phyloP scores from a whole-genome alignment of 306 rosid species.

The Rosa persica region DNA sequence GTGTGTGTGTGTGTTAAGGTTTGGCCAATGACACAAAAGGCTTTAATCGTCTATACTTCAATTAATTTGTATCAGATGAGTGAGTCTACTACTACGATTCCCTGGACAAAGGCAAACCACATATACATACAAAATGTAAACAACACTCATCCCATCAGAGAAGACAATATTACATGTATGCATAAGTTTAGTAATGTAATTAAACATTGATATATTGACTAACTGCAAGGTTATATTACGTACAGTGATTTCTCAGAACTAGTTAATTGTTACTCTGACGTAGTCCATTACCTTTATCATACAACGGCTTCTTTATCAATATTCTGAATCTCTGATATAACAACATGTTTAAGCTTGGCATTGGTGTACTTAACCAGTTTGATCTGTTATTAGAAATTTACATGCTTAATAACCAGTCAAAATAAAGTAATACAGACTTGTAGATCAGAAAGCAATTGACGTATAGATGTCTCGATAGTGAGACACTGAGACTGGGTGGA shows the following conservation, averaged over 20 bases:
- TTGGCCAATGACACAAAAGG: slow-evolving; percentile 10
- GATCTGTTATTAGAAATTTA: no score
- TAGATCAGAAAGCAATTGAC: background rate
- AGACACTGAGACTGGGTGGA: no score
- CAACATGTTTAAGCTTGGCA: background rate
- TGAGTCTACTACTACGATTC: background rate
- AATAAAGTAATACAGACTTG: background rate
- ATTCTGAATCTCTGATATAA: background rate
- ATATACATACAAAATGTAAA: background rate
- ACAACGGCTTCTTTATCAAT: background rate
- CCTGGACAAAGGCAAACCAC: background rate
- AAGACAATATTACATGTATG: background rate
- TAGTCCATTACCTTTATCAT: background rate
- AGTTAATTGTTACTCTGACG: background rate
- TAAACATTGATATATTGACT: background rate
- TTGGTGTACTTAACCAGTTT: background rate
- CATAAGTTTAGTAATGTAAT: background rate
- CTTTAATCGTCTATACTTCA: background rate
- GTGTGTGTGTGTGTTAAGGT: no score
- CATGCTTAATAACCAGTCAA: background rate
- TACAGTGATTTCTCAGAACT: background rate
- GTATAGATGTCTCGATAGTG: no score
- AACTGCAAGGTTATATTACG: background rate
- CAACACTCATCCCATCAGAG: slow-evolving; percentile 5
- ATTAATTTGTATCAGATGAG: slow-evolving; percentile 9